These are phyloP conservation scores for Kluyveromyces dobzhanskii DNA, from an alignment of 805 yeast species.

Conservation along the genomic window DNA sequence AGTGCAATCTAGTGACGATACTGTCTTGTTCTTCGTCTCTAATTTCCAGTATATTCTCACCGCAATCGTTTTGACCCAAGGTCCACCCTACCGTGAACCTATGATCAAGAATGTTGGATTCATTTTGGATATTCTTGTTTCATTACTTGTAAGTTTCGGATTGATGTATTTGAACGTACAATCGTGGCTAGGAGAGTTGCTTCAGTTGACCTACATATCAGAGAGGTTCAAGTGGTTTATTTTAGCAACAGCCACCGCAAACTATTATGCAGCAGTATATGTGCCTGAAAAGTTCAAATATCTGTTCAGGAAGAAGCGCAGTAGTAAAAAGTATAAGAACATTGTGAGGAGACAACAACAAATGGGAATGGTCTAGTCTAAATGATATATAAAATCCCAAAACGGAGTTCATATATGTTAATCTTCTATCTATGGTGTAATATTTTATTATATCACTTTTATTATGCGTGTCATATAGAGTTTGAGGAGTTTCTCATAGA, in stretches of 20 bases:
- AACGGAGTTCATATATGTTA: conserved; percentile 5
- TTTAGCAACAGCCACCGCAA: conserved; percentile 37
- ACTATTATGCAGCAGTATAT: conserved; percentile 34
- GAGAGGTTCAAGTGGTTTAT: conserved; percentile 42
- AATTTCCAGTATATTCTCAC: conserved; percentile 83
- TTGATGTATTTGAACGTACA: conserved; percentile 49
- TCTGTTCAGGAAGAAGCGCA: conserved; percentile 29
- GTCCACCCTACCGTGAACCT: conserved; percentile 88
- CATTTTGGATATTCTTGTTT: conserved; percentile 46
- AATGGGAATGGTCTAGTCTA: conserved; percentile 4
- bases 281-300: conserved; percentile 29
- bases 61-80: conserved; percentile 79
- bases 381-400: conserved; percentile 1
- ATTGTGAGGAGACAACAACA: conserved; percentile 12
- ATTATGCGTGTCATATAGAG: conserved; percentile 4
- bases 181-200: conserved; percentile 51
- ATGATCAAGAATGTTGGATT: conserved; percentile 62
- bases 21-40: conserved; percentile 69
- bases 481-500: conserved; percentile 65
- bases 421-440: too few relatives aligned
- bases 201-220: conserved; percentile 67
- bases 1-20: conserved; percentile 84
- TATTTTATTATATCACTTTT: neutral
- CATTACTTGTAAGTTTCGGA: conserved; percentile 41
- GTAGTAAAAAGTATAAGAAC: conserved; percentile 33